Percentiles rank a stretch among this genome's conserved stretches.
Evolutionary conservation across 2,329 filamentous ascomycete species (phyloP).

Genomic region (Seiridium cupressi): DNA sequence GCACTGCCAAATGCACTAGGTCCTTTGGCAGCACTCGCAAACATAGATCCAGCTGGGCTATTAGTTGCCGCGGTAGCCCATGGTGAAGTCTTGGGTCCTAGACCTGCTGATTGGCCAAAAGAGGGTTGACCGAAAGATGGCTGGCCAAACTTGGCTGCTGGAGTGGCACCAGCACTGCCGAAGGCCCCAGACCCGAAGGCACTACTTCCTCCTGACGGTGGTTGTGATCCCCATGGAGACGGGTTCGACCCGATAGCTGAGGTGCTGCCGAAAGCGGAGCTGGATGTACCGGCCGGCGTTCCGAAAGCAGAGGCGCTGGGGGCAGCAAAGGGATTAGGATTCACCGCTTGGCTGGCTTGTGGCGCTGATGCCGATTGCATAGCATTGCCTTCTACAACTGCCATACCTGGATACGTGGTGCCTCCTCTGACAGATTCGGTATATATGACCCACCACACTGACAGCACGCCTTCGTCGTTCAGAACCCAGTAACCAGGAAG

Average conservation of each 20-base stretch:
- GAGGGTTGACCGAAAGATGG: slow-evolving; percentile 38
- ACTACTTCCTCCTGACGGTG: slow-evolving; percentile 29
- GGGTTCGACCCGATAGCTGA: slow-evolving; percentile 47
- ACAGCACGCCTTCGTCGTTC: slow-evolving; percentile 84
- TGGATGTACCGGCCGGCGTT: slow-evolving; percentile 28
- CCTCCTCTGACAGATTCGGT: slow-evolving; percentile 77
- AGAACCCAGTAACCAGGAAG: slow-evolving; percentile 81
- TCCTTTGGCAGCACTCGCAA: slow-evolving; percentile 27
- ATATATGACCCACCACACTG: slow-evolving; percentile 90
- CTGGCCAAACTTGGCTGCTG: slow-evolving; percentile 46
- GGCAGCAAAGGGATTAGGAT: slow-evolving; percentile 17
- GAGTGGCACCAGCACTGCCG: slow-evolving; percentile 30
- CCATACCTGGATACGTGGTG: slow-evolving; percentile 70
- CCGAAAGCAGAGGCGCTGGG: slow-evolving; percentile 39
- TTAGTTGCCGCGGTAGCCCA: slow-evolving; percentile 45
- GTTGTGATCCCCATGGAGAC: slow-evolving; percentile 48
- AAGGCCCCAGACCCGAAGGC: slow-evolving; percentile 47
- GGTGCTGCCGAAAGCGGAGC: slow-evolving; percentile 45
- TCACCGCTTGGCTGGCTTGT: slow-evolving; percentile 30
- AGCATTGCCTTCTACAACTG: slow-evolving; percentile 39
- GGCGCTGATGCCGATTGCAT: slow-evolving; percentile 30
- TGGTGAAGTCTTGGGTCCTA: slow-evolving; percentile 49
- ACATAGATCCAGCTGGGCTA: slow-evolving; percentile 43
- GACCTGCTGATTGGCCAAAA: slow-evolving; percentile 44
- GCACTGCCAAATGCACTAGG: slow-evolving; percentile 14